phyloP scores from a whole-genome alignment of 805 yeast genomes.

The Ogataea siamensis region DNA sequence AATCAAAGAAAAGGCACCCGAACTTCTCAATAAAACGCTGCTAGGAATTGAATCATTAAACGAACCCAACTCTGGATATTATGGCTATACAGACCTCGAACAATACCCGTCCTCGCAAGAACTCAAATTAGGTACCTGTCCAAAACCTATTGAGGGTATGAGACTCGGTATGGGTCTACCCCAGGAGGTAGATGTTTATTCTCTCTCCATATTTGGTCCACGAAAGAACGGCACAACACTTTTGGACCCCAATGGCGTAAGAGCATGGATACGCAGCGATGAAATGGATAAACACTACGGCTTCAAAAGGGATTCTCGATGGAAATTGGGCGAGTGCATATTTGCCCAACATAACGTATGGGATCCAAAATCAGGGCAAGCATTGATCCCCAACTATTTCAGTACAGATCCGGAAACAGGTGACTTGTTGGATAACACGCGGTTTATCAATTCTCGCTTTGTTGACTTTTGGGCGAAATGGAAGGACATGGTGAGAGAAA shows the following conservation, averaged over 20 bases:
- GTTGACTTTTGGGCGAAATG: slow-evolving; percentile 57
- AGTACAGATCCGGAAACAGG: slow-evolving; percentile 38
- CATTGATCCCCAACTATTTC: slow-evolving; percentile 55
- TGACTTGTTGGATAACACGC: slow-evolving; percentile 43
- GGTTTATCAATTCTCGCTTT: slow-evolving; percentile 64
- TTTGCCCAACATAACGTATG: slow-evolving; percentile 83
- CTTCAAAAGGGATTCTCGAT: slow-evolving; percentile 59
- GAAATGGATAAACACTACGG: slow-evolving; percentile 64
- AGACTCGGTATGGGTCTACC: slow-evolving; percentile 76
- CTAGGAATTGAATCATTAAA: slow-evolving; percentile 83
- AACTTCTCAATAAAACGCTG: slow-evolving; percentile 45
- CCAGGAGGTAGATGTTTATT: slow-evolving; percentile 65
- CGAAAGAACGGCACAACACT: slow-evolving; percentile 52
- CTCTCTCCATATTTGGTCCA: slow-evolving; percentile 75
- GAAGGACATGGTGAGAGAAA: slow-evolving; percentile 46
- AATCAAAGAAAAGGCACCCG: slow-evolving; percentile 42
- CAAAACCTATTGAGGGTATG: slow-evolving; percentile 74
- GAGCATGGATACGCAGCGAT: slow-evolving; percentile 64
- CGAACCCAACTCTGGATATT: slow-evolving; percentile 78
- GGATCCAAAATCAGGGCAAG: slow-evolving; percentile 43
- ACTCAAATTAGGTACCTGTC: slow-evolving; percentile 75
- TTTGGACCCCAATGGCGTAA: slow-evolving; percentile 64
- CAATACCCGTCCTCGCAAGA: slow-evolving; percentile 59
- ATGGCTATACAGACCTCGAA: slow-evolving; percentile 59
- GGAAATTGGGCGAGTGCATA: slow-evolving; percentile 76